phyloP scores from a whole-genome alignment of 352 stramenopile genomes.

The Pythium plurisporium region DNA sequence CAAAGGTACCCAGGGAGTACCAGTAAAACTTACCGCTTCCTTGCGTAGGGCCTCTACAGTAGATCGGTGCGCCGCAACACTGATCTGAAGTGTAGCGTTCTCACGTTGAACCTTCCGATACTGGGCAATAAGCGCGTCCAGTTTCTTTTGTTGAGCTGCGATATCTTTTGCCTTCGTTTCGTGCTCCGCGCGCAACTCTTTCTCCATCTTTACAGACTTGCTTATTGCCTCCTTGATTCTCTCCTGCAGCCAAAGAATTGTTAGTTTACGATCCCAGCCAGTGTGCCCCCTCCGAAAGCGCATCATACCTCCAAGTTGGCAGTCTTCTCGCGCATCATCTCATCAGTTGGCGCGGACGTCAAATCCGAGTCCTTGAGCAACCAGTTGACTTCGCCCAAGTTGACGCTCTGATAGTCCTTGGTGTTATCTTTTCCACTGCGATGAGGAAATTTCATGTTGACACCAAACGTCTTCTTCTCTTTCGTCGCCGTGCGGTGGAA shows the following conservation, averaged over 20 bases:
- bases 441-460: slow-evolving; percentile 83
- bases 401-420: slow-evolving; percentile 87
- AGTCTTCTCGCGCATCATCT: slow-evolving; percentile 85
- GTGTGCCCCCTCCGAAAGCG: slow-evolving; percentile 9
- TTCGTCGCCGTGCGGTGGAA: slow-evolving; percentile 85
- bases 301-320: slow-evolving; percentile 70
- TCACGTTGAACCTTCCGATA: slow-evolving; percentile 83
- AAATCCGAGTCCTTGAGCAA: slow-evolving; percentile 78
- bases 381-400: slow-evolving; percentile 77
- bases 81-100: slow-evolving; percentile 72
- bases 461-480: slow-evolving; percentile 79
- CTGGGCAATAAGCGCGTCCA: slow-evolving; percentile 68
- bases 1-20: too few relatives aligned
- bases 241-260: slow-evolving; percentile 29
- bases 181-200: slow-evolving; percentile 64
- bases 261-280: slow-evolving; percentile 20
- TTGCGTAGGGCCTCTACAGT: slow-evolving; percentile 76
- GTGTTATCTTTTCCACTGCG: slow-evolving; percentile 83
- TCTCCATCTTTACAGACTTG: slow-evolving; percentile 64
- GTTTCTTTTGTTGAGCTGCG: slow-evolving; percentile 69
- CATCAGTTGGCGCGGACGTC: slow-evolving; percentile 67
- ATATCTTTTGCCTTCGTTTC: slow-evolving; percentile 76
- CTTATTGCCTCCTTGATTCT: slow-evolving; percentile 81
- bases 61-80: slow-evolving; percentile 49
- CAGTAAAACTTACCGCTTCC: slow-evolving; percentile 71